Evolutionary conservation across 2,329 filamentous ascomycete genomes (phyloP).

Genomic region (Pseudofabraea citricarpa): DNA sequence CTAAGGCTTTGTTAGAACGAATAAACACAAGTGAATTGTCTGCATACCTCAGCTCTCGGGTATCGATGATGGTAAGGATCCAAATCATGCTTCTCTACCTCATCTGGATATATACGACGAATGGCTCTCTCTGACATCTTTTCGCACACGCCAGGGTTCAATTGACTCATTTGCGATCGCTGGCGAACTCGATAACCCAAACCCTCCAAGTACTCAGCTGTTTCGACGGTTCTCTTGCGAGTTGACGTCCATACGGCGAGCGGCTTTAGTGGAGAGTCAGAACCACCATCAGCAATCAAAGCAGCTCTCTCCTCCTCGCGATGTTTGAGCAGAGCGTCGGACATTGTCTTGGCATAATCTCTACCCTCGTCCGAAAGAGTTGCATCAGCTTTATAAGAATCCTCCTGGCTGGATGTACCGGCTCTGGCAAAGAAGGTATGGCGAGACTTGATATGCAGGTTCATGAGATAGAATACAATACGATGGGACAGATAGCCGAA

Average conservation of each 20-base stretch:
- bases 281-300: slow-evolving; percentile 62
- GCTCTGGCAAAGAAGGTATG: slow-evolving; percentile 91
- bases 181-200: slow-evolving; percentile 84
- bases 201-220: slow-evolving; percentile 73
- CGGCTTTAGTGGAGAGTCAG: slow-evolving; percentile 66
- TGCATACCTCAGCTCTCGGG: slow-evolving; percentile 78
- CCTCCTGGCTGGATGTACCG: slow-evolving; percentile 80
- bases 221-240: slow-evolving; percentile 83
- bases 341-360: slow-evolving; percentile 81
- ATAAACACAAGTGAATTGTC: slow-evolving; percentile 6
- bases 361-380: slow-evolving; percentile 75
- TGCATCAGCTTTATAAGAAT: slow-evolving; percentile 88
- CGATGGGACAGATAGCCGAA: slow-evolving; percentile 96
- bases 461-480: slow-evolving; percentile 97
- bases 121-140: slow-evolving; percentile 84
- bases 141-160: slow-evolving; percentile 95
- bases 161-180: slow-evolving; percentile 91
- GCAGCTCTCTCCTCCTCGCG: slow-evolving; percentile 75
- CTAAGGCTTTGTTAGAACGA: slow-evolving; percentile 40
- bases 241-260: slow-evolving; percentile 95
- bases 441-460: slow-evolving; percentile 92
- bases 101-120: slow-evolving; percentile 77
- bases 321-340: slow-evolving; percentile 75
- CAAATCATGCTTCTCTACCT: slow-evolving; percentile 85
- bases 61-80: slow-evolving; percentile 98